Evolutionary conservation across 108 stramenopile species (phyloP), one percentile per base, ranked within the genome.

Genomic region (Cyclotella choctawhatcheeana): DNA sequence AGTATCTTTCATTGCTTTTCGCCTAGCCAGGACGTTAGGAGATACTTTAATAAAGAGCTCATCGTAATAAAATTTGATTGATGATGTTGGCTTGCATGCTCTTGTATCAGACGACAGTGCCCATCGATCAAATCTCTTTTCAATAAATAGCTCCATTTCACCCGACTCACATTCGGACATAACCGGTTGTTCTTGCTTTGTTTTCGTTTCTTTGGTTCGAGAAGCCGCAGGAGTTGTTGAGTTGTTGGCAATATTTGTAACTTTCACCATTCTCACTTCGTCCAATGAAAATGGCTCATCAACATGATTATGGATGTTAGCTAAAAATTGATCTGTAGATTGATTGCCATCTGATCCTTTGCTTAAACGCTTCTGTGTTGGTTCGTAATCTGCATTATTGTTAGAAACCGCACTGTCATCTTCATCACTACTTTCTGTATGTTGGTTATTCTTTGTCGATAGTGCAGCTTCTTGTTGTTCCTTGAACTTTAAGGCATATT

Each of bases 111-210:
- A 48, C 8, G 48, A 61, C 69, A 71, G 58, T 37, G 56, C 58
- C 65, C 43, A 64, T 47, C 34, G 73, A 66, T 66, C 84, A 44
- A 74, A 81, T 33, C 73, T 34, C 35, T 70, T 74, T 29, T 81
- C 86, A 26, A 89, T 45, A 20, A 82, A 76, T 0, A 89, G 45
- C 51, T 89, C 88, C 86, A 87, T 87, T 51, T 89, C 88, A 21
- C 84, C 84, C 17, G 77, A 50, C 58, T 88, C 85, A 26, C 35
- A 52, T 53, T 70, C 70, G 17, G 58, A 25, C 13, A 44, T 14
- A 27, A 51, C n/a, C 1, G 27, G 13, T 33, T 5, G 26, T 21
- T 68, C 76, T 32, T 50, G 32, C 34, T 64, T 64, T 47, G 5
- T 8, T 20, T 21, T 51, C 5, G 50, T n/a, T 13, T 7, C 54